These are phyloP conservation scores for Lablab purpureus DNA, from an alignment of 306 rosid species.

Conservation along the genomic window DNA sequence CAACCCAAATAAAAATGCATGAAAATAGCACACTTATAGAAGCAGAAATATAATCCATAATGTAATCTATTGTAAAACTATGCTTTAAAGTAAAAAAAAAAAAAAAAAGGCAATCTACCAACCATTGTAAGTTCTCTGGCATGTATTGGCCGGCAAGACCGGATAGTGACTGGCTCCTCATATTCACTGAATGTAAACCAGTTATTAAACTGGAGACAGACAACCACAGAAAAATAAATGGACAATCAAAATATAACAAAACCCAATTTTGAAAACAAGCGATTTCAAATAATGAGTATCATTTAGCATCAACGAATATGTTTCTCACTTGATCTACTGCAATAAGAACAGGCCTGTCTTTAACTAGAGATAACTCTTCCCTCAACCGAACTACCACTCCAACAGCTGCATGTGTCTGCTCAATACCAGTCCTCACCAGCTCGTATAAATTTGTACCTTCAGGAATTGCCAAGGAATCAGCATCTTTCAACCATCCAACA, in stretches of 20 bases:
- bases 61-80: neutral
- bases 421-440: slow-evolving; percentile 85
- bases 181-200: slow-evolving; percentile 98
- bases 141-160: slow-evolving; percentile 83
- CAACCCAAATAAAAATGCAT: slow-evolving; percentile 25
- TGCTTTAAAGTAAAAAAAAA: slow-evolving; percentile 31
- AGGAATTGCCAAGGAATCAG: slow-evolving; percentile 73
- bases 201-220: slow-evolving; percentile 78
- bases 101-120: slow-evolving; percentile 52
- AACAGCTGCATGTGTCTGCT: slow-evolving; percentile 90
- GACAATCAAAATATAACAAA: slow-evolving; percentile 29
- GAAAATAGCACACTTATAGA: slow-evolving; percentile 15
- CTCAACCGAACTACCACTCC: slow-evolving; percentile 93
- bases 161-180: slow-evolving; percentile 84
- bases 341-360: slow-evolving; percentile 86
- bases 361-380: slow-evolving; percentile 91
- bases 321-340: slow-evolving; percentile 93
- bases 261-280: slow-evolving; percentile 1
- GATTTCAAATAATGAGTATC: slow-evolving; percentile 24
- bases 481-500: slow-evolving; percentile 93
- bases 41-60: slow-evolving; percentile 14
- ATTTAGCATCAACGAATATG: slow-evolving; percentile 38
- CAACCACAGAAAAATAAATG: slow-evolving; percentile 41
- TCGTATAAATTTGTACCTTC: slow-evolving; percentile 85
- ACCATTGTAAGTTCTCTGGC: slow-evolving; percentile 90